Evolutionary conservation across 352 stramenopile genomes (phyloP), one percentile per base, ranked within the genome.

Genomic region (Saprolegnia parasitica): DNA sequence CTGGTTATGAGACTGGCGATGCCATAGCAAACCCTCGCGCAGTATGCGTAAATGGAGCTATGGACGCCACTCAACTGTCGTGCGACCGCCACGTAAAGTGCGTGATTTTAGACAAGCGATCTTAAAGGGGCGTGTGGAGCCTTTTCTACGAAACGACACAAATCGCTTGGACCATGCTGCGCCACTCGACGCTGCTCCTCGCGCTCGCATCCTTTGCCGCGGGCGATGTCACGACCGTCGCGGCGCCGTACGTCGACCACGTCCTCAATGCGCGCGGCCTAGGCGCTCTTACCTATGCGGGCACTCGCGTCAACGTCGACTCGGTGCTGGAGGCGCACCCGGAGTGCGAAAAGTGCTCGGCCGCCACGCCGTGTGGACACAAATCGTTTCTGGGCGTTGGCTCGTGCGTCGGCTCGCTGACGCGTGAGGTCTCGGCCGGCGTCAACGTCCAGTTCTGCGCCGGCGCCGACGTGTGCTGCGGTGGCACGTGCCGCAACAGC

Each of bases 401-500:
- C 20, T 56, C 42, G 42, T 68, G 62, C 35, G 42, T 61, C 24
- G 62, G 5, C 21, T 26, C 62, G 35, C 39, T 40, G 18, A 63
- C 62, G 9, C 62, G 62, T 11, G 3, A 45, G 13, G 21, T 68
- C 8, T 15, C 21, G 11, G 10, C 4, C 20, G 62, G 62, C 20
- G 24, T 32, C 16, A 52, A 29, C 2, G 11, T 40, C 10, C 23
- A 61, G 23, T 68, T 61, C 24, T 68, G 62, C 21, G 29, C 49
- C 21, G 62, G 24, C 39, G 23, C 47, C 16, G 62, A 68, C 50
- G 62, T 68, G 20, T 68, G 62, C 35, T 68, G 62, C 39, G 62
- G 62, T 68, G 62, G 62, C 8, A 49, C 20, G 11, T 68, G 62
- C 45, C 62, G 62, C 50, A 68, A 68, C 29, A 68, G 62, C 62